Evolutionary conservation across 495 filamentous ascomycete species (phyloP).

Genomic region (Trichoderma virens): DNA sequence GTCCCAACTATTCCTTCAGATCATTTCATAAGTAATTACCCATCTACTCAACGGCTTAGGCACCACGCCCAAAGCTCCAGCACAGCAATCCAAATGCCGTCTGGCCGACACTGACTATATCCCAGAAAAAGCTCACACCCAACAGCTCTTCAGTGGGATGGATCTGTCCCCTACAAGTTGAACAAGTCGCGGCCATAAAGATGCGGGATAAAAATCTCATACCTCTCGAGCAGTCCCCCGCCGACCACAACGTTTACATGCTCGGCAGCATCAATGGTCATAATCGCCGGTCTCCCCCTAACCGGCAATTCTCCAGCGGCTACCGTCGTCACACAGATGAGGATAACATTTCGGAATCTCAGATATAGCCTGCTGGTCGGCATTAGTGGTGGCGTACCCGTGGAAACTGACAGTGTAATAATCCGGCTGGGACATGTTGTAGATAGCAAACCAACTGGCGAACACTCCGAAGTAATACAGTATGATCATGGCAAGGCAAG

Average conservation of each 20-base stretch:
- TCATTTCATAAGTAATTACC: not conserved
- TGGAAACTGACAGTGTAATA: slow-evolving; percentile 16
- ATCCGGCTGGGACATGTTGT: slow-evolving; percentile 31
- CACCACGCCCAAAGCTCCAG: too few relatives aligned
- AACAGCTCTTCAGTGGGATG: not conserved
- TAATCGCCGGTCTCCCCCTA: slow-evolving; percentile 26
- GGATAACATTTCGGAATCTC: slow-evolving; percentile 17
- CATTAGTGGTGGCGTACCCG: slow-evolving; percentile 30
- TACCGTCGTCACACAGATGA: slow-evolving; percentile 19
- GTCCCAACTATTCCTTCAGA: not conserved
- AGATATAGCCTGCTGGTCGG: slow-evolving; percentile 28
- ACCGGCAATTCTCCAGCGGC: slow-evolving; percentile 24
- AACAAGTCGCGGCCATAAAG: not conserved
- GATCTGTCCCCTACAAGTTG: not conserved
- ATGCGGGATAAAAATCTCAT: not conserved
- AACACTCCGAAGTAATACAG: slow-evolving; percentile 1
- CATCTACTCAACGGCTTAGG: too few relatives aligned
- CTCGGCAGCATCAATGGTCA: slow-evolving; percentile 25
- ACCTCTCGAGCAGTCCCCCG: not conserved
- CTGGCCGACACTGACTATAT: not conserved
- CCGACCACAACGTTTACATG: slow-evolving; percentile 26
- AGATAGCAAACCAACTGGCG: slow-evolving; percentile 20
- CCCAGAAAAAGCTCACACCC: not conserved
- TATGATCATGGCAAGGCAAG: not conserved
- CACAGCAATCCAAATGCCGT: not conserved